These are phyloP conservation scores for Pilaira anomala DNA, from an alignment of 192 early-diverging fungal species.

Conservation along the genomic window DNA sequence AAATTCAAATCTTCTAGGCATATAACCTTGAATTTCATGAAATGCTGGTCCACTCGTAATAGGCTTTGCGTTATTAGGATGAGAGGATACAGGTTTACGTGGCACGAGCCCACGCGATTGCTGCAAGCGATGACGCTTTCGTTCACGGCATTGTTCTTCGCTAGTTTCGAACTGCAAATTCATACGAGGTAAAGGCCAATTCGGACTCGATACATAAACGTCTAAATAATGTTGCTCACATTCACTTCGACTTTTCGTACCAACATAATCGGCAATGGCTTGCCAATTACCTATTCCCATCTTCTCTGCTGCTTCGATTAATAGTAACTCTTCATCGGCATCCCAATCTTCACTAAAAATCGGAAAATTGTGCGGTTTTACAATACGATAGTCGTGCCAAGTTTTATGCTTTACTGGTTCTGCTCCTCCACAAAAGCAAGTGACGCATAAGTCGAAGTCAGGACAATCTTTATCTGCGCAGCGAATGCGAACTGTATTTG, in stretches of 20 bases:
- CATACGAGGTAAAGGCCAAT: slow-evolving; percentile 87
- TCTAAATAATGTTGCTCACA: slow-evolving; percentile 87
- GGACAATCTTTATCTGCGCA: slow-evolving; percentile 67
- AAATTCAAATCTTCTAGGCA: slow-evolving; percentile 95
- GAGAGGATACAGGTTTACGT: slow-evolving; percentile 22
- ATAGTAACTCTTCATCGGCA: slow-evolving; percentile 92
- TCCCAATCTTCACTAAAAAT: slow-evolving; percentile 91
- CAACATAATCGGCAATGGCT: slow-evolving; percentile 89
- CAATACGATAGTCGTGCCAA: slow-evolving; percentile 87
- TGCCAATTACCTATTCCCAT: slow-evolving; percentile 98
- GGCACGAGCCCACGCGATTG: slow-evolving; percentile 13
- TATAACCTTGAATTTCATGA: slow-evolving; percentile 96
- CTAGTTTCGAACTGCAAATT: slow-evolving; percentile 59
- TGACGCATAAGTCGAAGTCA: slow-evolving; percentile 93
- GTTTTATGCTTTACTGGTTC: slow-evolving; percentile 80
- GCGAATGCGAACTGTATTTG: slow-evolving; percentile 82
- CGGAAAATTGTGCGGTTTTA: slow-evolving; percentile 84
- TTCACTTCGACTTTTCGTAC: slow-evolving; percentile 85
- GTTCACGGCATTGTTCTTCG: slow-evolving; percentile 40
- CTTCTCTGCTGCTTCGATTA: slow-evolving; percentile 88
- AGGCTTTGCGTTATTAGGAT: slow-evolving; percentile 41
- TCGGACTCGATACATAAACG: slow-evolving; percentile 70
- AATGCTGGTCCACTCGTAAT: slow-evolving; percentile 84
- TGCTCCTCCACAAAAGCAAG: slow-evolving; percentile 84
- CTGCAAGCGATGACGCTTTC: slow-evolving; percentile 29